A percentile compares a stretch with the other conserved stretches of the same genome.
Conservation (phyloP, 1,284 basidiomycete genomes). For the Tilletia setariae region DNA sequence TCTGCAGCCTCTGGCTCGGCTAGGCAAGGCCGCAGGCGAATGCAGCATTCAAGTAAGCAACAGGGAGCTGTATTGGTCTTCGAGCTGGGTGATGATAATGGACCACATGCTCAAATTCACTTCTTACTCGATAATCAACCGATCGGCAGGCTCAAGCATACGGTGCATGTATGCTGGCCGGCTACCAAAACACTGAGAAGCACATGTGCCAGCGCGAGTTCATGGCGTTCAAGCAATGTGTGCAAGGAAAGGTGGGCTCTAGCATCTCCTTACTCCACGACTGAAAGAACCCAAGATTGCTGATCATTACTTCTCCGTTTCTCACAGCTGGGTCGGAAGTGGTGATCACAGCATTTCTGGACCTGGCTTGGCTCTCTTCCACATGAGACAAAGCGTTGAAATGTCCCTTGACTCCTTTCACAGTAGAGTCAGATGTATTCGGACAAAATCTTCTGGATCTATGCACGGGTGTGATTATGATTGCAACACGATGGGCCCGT, state of each 20-base stretch:
- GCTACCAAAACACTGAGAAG: constrained; percentile 71
- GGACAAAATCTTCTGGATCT: no score
- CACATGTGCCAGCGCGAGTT: constrained; percentile 76
- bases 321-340: constrained; percentile 5
- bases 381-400: no score
- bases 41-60: constrained; percentile 3
- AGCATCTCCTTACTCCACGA: neutral
- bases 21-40: constrained; percentile 9
- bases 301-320: neutral
- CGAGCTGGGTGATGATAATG: neutral
- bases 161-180: constrained; percentile 72
- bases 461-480: neutral
- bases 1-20: constrained; percentile 9
- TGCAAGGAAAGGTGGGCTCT: constrained; percentile 65
- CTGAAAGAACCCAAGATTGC: neutral
- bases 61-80: neutral
- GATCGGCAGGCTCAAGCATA: constrained; percentile 65
- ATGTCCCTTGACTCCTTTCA: no score
- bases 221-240: constrained; percentile 68
- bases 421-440: no score
- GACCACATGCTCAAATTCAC: neutral
- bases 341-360: no score
- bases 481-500: neutral
- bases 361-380: no score
- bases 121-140: neutral